phyloP scores from a whole-genome alignment of 2,329 filamentous ascomycete species.

The Exophiala spinifera region DNA sequence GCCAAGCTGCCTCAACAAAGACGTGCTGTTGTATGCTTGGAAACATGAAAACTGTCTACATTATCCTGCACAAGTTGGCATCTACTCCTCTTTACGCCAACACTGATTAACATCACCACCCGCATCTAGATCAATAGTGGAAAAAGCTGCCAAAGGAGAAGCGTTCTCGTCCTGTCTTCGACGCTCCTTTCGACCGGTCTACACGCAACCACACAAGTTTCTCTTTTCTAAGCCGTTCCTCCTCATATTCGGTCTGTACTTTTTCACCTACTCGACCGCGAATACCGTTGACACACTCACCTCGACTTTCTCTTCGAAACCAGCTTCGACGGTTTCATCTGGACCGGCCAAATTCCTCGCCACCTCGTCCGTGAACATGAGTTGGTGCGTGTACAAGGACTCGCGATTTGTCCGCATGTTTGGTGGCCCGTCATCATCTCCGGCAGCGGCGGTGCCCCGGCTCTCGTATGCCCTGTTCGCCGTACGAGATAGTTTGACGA shows the following conservation, averaged over 20 bases:
- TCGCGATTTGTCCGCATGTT: slow-evolving; percentile 78
- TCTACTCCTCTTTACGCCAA: not conserved
- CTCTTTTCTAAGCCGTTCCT: slow-evolving; percentile 48
- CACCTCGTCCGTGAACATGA: slow-evolving; percentile 78
- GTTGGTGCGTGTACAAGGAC: slow-evolving; percentile 79
- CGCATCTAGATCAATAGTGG: slow-evolving; percentile 50
- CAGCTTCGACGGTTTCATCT: slow-evolving; percentile 64
- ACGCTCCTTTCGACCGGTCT: slow-evolving; percentile 39
- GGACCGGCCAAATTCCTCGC: slow-evolving; percentile 78
- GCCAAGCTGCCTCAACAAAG: not conserved
- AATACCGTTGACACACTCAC: slow-evolving; percentile 79
- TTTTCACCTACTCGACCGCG: slow-evolving; percentile 83
- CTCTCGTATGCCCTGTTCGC: slow-evolving; percentile 74
- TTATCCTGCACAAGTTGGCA: not conserved
- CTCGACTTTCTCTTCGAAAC: slow-evolving; percentile 59
- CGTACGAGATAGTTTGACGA: slow-evolving; percentile 75
- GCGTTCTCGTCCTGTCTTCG: slow-evolving; percentile 42
- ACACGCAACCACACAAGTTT: slow-evolving; percentile 42
- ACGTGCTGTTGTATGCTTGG: not conserved
- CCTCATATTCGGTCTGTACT: slow-evolving; percentile 65
- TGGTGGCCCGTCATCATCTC: slow-evolving; percentile 32
- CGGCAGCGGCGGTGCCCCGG: slow-evolving; percentile 53
- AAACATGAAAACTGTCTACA: not conserved
- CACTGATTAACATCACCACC: not conserved
- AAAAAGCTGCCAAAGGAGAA: slow-evolving; percentile 44